Conservation (phyloP, 306 rosid species). For the Quercus dentata region DNA sequence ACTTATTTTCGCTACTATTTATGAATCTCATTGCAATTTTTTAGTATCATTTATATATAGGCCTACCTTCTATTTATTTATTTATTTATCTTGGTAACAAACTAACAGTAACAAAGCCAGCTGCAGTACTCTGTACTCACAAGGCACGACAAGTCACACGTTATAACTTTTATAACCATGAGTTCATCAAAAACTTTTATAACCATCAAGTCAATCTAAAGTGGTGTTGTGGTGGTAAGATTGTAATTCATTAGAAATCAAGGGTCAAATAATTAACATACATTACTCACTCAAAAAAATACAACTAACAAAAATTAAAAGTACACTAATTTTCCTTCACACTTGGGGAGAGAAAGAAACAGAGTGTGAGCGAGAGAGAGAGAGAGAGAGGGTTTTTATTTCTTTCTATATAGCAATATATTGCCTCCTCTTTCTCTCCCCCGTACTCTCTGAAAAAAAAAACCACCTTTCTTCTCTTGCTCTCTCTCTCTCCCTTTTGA, state of each 20-base stretch:
- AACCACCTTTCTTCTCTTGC: neutral
- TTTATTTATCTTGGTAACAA: no score
- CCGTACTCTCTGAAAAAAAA: neutral
- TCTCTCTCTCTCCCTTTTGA: constrained; percentile 27
- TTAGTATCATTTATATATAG: no score
- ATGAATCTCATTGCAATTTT: rapidly evolving
- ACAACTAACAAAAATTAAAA: neutral
- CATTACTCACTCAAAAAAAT: neutral
- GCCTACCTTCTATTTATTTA: no score
- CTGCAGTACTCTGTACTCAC: no score
- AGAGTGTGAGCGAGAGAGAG: neutral
- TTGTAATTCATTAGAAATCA: constrained; percentile 7
- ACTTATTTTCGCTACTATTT: rapidly evolving
- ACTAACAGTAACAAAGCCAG: no score
- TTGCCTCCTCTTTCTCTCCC: neutral
- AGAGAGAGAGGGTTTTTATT: neutral
- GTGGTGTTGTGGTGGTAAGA: neutral
- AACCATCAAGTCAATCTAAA: neutral
- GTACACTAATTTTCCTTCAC: neutral
- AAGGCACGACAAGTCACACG: no score
- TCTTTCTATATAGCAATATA: neutral
- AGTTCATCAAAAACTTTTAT: no score
- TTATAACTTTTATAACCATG: no score
- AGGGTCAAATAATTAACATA: constrained; percentile 5
- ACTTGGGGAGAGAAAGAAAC: neutral